These are phyloP conservation scores for Aureobasidium sp. DNA, from an alignment of 2,329 filamentous ascomycete species.

Conservation along the genomic window DNA sequence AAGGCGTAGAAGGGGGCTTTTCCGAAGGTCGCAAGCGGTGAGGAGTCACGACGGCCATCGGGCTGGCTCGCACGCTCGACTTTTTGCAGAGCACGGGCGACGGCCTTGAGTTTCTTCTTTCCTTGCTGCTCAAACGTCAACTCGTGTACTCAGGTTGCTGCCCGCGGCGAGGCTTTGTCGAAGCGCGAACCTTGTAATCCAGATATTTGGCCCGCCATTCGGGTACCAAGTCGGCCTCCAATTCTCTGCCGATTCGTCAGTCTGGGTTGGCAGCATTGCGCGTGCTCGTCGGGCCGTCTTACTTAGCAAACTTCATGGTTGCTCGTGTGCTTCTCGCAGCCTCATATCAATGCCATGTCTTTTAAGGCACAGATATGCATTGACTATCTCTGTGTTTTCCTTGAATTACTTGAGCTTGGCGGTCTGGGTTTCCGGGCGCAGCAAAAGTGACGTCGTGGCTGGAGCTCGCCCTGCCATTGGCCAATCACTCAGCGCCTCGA, in stretches of 20 bases:
- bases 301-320: slow-evolving; percentile 22
- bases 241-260: slow-evolving; percentile 45
- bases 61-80: slow-evolving; percentile 40
- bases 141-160: neutral
- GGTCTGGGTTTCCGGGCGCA: too few relatives aligned
- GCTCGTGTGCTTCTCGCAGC: slow-evolving; percentile 11
- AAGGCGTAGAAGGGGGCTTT: slow-evolving; percentile 34
- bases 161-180: neutral
- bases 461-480: too few relatives aligned
- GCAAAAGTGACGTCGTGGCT: too few relatives aligned
- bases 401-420: neutral
- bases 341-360: neutral
- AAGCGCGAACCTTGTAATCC: slow-evolving; percentile 61
- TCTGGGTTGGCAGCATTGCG: neutral
- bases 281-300: neutral
- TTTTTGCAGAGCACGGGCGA: slow-evolving; percentile 60
- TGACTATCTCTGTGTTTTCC: neutral
- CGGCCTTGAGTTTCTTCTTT: slow-evolving; percentile 87
- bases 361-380: neutral
- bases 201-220: slow-evolving; percentile 95
- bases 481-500: too few relatives aligned
- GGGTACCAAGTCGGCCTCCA: slow-evolving; percentile 80
- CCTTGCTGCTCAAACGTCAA: slow-evolving; percentile 43
- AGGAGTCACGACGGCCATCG: slow-evolving; percentile 32
- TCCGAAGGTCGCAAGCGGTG: slow-evolving; percentile 20